phyloP scores from a whole-genome alignment of 2,329 filamentous ascomycete genomes.

The Fusarium buxicola region DNA sequence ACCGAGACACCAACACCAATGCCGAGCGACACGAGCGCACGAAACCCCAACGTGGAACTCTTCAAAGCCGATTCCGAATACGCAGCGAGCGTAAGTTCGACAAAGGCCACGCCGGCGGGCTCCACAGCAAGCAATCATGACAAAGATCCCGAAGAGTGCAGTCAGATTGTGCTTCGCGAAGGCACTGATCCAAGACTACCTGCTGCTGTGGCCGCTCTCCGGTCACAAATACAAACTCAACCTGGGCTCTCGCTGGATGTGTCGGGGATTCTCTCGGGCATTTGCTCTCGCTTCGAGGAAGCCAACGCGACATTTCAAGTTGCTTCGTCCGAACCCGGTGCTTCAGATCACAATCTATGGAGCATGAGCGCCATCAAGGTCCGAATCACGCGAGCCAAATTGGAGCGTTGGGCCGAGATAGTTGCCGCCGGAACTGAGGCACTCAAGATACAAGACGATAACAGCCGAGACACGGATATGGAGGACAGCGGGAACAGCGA shows the following conservation, averaged over 20 bases:
- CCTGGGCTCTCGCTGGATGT: conserved; percentile 60
- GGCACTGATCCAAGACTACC: conserved; percentile 55
- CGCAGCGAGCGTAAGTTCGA: conserved; percentile 21
- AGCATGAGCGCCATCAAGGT: conserved; percentile 61
- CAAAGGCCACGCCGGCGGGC: conserved; percentile 2
- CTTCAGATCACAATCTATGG: conserved; percentile 60
- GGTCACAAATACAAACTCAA: conserved; percentile 56
- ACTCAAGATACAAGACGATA: conserved; percentile 34
- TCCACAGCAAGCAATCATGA: conserved; percentile 30
- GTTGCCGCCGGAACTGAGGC: conserved; percentile 53
- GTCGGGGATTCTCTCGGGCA: conserved; percentile 54
- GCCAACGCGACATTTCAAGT: conserved; percentile 53
- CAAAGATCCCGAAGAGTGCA: conserved; percentile 20
- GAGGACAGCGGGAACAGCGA: conserved; percentile 1
- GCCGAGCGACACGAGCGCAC: conserved; percentile 41
- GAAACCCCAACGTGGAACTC: conserved; percentile 26
- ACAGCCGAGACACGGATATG: conserved; percentile 36
- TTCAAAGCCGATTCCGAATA: conserved; percentile 44
- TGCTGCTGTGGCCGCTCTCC: conserved; percentile 55
- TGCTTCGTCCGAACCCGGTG: conserved; percentile 47
- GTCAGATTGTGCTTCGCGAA: conserved; percentile 42
- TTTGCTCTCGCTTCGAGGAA: conserved; percentile 58
- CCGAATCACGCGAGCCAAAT: conserved; percentile 58
- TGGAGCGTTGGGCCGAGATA: conserved; percentile 61
- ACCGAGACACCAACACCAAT: conserved; percentile 42